Conservation (phyloP, 1,284 basidiomycete genomes). For the Irpex lacteus region DNA sequence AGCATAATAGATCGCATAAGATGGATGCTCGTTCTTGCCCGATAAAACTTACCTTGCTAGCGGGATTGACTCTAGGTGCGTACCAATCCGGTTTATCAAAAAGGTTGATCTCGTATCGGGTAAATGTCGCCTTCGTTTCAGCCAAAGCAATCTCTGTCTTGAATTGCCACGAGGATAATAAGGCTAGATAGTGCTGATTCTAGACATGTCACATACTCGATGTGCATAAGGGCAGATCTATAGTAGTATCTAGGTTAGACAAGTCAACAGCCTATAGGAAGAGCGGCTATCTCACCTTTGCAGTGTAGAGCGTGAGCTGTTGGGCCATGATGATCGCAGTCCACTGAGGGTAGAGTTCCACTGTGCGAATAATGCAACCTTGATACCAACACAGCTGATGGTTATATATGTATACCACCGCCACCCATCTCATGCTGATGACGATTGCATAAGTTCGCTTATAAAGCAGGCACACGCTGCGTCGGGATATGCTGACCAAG, state of each 20-base stretch:
- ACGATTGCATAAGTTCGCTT: too few relatives aligned
- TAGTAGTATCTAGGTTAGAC: background rate
- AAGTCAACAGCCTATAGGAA: background rate
- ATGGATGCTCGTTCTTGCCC: too few relatives aligned
- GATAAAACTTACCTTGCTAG: constrained; percentile 29
- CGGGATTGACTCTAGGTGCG: constrained; percentile 37
- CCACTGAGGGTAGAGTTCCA: background rate
- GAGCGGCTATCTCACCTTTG: constrained; percentile 33
- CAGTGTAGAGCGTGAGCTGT: constrained; percentile 46
- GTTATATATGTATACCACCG: too few relatives aligned
- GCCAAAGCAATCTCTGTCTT: constrained; percentile 7
- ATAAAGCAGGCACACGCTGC: too few relatives aligned
- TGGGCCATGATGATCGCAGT: constrained; percentile 25
- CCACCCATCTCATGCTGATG: too few relatives aligned
- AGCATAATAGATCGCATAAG: background rate
- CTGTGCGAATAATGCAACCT: background rate
- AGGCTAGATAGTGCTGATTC: background rate
- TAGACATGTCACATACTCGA: constrained; percentile 29
- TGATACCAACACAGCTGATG: too few relatives aligned
- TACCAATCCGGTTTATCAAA: constrained; percentile 39
- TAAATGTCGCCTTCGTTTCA: constrained; percentile 22
- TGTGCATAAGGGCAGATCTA: constrained; percentile 49
- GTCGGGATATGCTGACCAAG: too few relatives aligned
- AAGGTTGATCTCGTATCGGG: constrained; percentile 22
- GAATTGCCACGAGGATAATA: too few relatives aligned